Percentiles rank a stretch among this genome's conserved stretches.
Conservation (phyloP, 805 yeast species). For the Naumovozyma castellii region DNA sequence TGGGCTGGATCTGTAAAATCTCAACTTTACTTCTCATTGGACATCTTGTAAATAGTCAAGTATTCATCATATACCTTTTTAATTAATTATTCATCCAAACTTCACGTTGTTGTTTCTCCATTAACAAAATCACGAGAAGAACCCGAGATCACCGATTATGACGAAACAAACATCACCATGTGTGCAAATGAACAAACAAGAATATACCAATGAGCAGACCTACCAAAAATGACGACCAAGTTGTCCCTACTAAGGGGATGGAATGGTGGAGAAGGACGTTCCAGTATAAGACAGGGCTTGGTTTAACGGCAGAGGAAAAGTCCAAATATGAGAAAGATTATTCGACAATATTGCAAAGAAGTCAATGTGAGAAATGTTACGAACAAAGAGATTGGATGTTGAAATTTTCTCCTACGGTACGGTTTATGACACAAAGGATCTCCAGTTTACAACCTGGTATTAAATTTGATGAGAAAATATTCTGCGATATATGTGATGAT, state of each 20-base stretch:
- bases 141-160: not conserved
- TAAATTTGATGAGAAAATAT: conserved; percentile 32
- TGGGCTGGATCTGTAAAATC: conserved; percentile 6
- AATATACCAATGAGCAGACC: not conserved
- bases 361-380: conserved; percentile 61
- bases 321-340: conserved; percentile 49
- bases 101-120: too few relatives aligned
- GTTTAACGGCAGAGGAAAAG: conserved; percentile 44
- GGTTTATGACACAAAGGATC: conserved; percentile 80
- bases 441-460: conserved; percentile 17
- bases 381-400: conserved; percentile 75
- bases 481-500: conserved; percentile 79
- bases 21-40: not conserved
- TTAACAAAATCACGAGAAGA: not conserved
- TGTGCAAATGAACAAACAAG: not conserved
- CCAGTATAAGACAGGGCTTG: conserved; percentile 62
- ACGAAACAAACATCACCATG: too few relatives aligned
- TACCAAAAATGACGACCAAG: not conserved
- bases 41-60: too few relatives aligned
- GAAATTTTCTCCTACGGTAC: conserved; percentile 71
- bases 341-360: conserved; percentile 34
- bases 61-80: too few relatives aligned
- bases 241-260: conserved; percentile 35
- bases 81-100: too few relatives aligned
- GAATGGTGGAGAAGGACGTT: conserved; percentile 77